phyloP scores from a whole-genome alignment of 345 rosid genomes.

The Streptanthus diversifolius region DNA sequence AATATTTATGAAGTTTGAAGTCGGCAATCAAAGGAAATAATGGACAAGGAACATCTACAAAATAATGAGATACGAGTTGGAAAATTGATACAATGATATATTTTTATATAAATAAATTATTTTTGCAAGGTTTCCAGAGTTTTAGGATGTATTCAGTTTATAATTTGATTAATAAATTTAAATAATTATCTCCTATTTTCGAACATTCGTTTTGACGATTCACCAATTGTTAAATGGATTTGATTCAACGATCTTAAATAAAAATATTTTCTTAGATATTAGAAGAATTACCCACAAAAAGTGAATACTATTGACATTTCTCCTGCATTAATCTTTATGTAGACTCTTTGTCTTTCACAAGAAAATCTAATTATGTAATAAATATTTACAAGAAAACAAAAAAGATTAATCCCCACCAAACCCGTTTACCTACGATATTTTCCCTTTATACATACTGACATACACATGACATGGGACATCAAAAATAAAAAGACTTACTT shows the following conservation, averaged over 20 bases:
- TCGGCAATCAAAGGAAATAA: too few relatives aligned
- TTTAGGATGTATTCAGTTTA: neutral
- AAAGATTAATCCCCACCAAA: neutral
- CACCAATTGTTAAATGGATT: neutral
- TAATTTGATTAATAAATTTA: neutral
- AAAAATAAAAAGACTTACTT: constrained; percentile 14
- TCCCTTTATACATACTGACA: neutral
- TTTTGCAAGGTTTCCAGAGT: neutral
- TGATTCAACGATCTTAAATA: neutral
- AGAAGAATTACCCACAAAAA: neutral
- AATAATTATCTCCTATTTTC: neutral
- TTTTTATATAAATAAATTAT: too few relatives aligned
- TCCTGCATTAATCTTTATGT: neutral
- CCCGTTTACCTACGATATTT: neutral
- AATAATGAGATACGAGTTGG: too few relatives aligned
- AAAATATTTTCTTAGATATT: neutral
- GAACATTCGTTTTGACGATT: neutral
- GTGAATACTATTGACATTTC: neutral
- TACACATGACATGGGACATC: constrained; percentile 16
- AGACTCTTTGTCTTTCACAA: neutral
- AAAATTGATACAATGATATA: too few relatives aligned
- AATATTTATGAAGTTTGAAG: too few relatives aligned
- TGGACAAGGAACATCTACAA: too few relatives aligned
- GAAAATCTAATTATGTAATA: constrained; percentile 5
- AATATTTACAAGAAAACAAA: neutral